Percentiles rank a stretch among this genome's conserved stretches.
Conservation (phyloP, 1,139 yeast species). For the Arxiozyma slooffiae region DNA sequence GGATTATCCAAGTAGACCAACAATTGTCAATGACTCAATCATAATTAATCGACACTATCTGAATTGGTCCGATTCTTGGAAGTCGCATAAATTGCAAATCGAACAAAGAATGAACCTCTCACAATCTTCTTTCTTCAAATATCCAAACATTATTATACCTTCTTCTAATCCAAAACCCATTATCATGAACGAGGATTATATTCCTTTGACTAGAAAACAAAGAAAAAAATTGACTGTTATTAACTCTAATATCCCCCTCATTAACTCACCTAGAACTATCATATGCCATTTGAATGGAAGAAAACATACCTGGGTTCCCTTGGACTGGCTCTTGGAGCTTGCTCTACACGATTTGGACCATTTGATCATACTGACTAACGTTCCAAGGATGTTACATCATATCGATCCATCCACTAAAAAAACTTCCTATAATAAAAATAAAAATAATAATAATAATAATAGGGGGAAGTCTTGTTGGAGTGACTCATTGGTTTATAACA, state of each 20-base stretch:
- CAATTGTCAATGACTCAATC: slow-evolving; percentile 24
- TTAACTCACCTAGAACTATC: slow-evolving; percentile 41
- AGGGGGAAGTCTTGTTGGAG: neutral
- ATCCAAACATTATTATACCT: slow-evolving; percentile 18
- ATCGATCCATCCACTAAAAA: neutral
- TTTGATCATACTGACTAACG: slow-evolving; percentile 44
- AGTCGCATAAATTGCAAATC: slow-evolving; percentile 9
- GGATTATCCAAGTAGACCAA: slow-evolving; percentile 30
- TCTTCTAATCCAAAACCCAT: slow-evolving; percentile 4
- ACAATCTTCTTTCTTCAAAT: slow-evolving; percentile 13
- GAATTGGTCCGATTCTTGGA: slow-evolving; percentile 22
- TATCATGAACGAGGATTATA: slow-evolving; percentile 4
- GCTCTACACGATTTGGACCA: slow-evolving; percentile 55
- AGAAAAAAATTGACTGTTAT: slow-evolving; percentile 14
- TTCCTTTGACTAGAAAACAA: slow-evolving; percentile 2
- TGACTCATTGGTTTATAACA: slow-evolving; percentile 1
- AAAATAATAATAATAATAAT: neutral
- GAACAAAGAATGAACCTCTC: slow-evolving; percentile 12
- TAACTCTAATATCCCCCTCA: slow-evolving; percentile 16
- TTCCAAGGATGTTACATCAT: slow-evolving; percentile 23
- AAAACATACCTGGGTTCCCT: slow-evolving; percentile 68
- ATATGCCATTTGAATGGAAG: slow-evolving; percentile 61
- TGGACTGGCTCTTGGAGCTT: slow-evolving; percentile 54
- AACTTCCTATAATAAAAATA: too few relatives aligned
- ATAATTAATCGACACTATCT: slow-evolving; percentile 20